phyloP scores from a whole-genome alignment of 1,284 basidiomycete genomes.

The Sporisorium reilianum region DNA sequence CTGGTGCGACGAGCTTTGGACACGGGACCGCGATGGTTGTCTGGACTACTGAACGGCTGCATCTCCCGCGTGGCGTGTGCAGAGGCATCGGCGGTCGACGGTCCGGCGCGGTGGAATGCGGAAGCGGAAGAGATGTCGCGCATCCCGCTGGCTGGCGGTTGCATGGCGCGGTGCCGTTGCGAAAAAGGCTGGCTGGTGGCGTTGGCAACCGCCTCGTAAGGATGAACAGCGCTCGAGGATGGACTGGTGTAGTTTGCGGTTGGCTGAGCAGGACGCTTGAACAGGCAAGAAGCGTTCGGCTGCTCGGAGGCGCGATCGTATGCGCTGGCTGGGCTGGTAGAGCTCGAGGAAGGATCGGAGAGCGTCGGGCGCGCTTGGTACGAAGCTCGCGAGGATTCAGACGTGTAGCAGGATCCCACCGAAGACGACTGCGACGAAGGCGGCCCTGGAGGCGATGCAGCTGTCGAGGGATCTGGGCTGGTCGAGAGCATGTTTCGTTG shows the following conservation, averaged over 20 bases:
- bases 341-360: slow-evolving; percentile 40
- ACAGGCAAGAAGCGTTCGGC: slow-evolving; percentile 1
- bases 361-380: slow-evolving; percentile 20
- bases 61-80: slow-evolving; percentile 6
- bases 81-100: slow-evolving; percentile 10
- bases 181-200: background rate
- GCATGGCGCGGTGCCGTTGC: slow-evolving; percentile 18
- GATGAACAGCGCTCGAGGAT: too few species aligned
- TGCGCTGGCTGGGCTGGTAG: slow-evolving; percentile 42
- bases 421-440: slow-evolving; percentile 53
- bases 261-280: slow-evolving; percentile 19
- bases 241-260: background rate
- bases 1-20: slow-evolving; percentile 46
- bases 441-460: slow-evolving; percentile 47
- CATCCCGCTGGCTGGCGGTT: slow-evolving; percentile 12
- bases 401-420: slow-evolving; percentile 46
- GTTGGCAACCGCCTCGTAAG: background rate
- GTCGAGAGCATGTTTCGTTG: slow-evolving; percentile 46
- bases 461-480: slow-evolving; percentile 35
- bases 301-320: slow-evolving; percentile 21
- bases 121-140: slow-evolving; percentile 17
- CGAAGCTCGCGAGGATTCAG: slow-evolving; percentile 40
- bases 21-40: slow-evolving; percentile 34
- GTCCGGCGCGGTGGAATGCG: slow-evolving; percentile 17
- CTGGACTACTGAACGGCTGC: slow-evolving; percentile 31